phyloP scores from a whole-genome alignment of 2,329 filamentous ascomycete species.

The Penicillium sumatraense region DNA sequence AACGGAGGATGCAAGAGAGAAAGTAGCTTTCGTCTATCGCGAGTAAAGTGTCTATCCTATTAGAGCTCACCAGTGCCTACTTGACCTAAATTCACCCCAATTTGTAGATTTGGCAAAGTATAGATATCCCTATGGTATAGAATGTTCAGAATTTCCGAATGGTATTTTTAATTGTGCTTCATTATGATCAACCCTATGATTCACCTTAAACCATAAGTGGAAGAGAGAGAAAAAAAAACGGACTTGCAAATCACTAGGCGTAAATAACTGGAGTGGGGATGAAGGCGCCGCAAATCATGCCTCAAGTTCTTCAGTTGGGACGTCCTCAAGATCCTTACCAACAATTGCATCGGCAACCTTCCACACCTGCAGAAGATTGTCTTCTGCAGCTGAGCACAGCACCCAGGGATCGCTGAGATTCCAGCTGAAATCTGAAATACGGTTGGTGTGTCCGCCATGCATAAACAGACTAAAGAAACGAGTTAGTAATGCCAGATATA shows the following conservation, averaged over 20 bases:
- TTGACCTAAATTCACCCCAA: too few species aligned
- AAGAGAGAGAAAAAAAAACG: constrained; percentile 1
- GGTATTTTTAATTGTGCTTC: constrained; percentile 8
- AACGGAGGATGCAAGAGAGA: not conserved
- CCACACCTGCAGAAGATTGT: constrained; percentile 96
- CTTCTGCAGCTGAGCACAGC: constrained; percentile 91
- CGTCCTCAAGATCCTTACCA: constrained; percentile 73
- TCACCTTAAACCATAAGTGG: constrained; percentile 6
- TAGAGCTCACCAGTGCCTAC: too few species aligned
- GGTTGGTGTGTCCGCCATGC: constrained; percentile 97
- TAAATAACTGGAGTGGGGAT: not conserved
- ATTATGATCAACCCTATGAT: constrained; percentile 13
- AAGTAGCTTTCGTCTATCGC: too few species aligned
- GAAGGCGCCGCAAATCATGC: constrained; percentile 35
- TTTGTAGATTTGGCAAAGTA: too few species aligned
- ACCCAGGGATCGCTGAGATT: constrained; percentile 97
- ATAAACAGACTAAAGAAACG: constrained; percentile 78
- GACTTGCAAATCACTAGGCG: constrained; percentile 2
- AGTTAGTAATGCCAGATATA: constrained; percentile 1
- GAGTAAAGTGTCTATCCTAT: too few species aligned
- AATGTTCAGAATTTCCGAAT: not conserved
- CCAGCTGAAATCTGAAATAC: constrained; percentile 96
- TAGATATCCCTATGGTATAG: too few species aligned
- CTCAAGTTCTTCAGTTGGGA: constrained; percentile 78
- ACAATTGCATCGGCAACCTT: constrained; percentile 83